Evolutionary conservation across 2,329 filamentous ascomycete genomes (phyloP).

Genomic region (Penicillium brevicompactum): DNA sequence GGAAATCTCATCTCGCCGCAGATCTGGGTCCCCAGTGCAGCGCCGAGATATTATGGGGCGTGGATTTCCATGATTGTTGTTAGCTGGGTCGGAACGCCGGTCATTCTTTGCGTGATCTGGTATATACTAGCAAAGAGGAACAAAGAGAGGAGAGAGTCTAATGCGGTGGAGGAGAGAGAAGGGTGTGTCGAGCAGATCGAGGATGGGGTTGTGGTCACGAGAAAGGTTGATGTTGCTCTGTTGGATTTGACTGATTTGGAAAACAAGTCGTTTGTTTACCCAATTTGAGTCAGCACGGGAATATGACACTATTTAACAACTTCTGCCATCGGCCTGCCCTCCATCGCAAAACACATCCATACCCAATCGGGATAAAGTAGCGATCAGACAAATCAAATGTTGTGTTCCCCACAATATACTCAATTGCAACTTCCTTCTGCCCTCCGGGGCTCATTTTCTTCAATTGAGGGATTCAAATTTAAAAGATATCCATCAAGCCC

Average conservation of each 20-base stretch:
- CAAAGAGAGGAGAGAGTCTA: not conserved
- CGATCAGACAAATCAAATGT: not conserved
- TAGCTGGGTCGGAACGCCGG: constrained; percentile 41
- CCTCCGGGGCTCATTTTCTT: too few relatives aligned
- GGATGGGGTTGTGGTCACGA: constrained; percentile 29
- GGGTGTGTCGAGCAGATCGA: constrained; percentile 30
- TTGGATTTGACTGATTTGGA: constrained; percentile 43
- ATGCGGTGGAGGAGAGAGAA: constrained; percentile 24
- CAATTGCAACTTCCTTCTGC: not conserved
- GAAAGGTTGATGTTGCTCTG: constrained; percentile 38
- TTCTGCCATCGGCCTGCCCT: too few relatives aligned
- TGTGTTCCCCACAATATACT: not conserved
- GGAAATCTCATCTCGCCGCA: constrained; percentile 34
- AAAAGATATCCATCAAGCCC: too few relatives aligned
- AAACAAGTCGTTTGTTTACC: constrained; percentile 44
- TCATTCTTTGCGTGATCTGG: constrained; percentile 37
- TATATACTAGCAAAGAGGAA: constrained; percentile 31
- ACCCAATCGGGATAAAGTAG: not conserved
- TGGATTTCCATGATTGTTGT: constrained; percentile 35
- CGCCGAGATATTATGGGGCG: constrained; percentile 36
- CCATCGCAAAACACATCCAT: not conserved
- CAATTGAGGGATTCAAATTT: too few relatives aligned
- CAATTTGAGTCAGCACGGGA: constrained; percentile 14
- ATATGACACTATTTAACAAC: not conserved
- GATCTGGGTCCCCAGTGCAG: constrained; percentile 30